Percentiles rank a stretch among this genome's conserved stretches.
Conservation (phyloP, 1,284 basidiomycete species). For the Inonotus obliquus region DNA sequence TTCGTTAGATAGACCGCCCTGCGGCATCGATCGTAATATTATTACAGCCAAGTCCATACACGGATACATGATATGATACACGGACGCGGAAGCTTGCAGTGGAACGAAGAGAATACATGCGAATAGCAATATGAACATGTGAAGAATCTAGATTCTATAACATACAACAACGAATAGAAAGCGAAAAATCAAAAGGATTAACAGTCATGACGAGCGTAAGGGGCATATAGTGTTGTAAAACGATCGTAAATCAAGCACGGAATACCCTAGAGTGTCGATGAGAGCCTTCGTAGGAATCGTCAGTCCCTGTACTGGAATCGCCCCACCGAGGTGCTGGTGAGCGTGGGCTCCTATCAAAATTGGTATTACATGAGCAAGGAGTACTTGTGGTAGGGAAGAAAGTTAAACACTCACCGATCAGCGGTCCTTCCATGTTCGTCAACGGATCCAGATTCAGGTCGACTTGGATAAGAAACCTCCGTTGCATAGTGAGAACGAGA, state of each 20-base stretch:
- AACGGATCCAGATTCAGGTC: neutral
- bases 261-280: conserved; percentile 2
- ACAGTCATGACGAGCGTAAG: neutral
- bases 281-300: neutral
- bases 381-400: too few species aligned
- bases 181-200: neutral
- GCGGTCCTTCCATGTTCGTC: conserved; percentile 6
- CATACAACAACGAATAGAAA: neutral
- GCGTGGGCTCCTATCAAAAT: neutral
- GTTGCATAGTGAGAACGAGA: conserved; percentile 3
- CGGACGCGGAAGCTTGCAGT: too few species aligned
- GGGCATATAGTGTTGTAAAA: neutral
- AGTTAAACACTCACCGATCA: conserved; percentile 2
- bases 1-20: neutral
- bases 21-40: neutral
- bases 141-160: neutral
- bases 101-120: neutral
- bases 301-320: neutral
- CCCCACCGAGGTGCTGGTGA: neutral
- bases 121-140: neutral
- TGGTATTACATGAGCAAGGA: neutral
- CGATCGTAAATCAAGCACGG: neutral
- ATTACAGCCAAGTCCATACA: neutral
- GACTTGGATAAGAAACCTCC: neutral
- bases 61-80: neutral